Percentiles rank a stretch among this genome's conserved stretches.
phyloP scores from a whole-genome alignment of 139 green algal species.

The Pleodorina starrii region DNA sequence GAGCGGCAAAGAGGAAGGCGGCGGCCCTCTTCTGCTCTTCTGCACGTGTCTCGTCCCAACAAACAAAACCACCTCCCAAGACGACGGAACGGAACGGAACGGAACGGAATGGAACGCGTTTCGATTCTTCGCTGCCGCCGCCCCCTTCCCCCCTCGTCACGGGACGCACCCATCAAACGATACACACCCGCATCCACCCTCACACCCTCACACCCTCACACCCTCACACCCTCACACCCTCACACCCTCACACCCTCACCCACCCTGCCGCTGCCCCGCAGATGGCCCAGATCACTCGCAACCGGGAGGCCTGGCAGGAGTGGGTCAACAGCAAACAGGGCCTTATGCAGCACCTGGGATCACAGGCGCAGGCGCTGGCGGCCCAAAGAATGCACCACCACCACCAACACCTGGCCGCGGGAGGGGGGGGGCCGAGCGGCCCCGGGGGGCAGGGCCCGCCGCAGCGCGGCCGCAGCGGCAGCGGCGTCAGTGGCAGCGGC shows the following conservation, averaged over 20 bases:
- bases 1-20: no score
- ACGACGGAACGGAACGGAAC: no score
- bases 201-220: neutral
- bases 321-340: conserved; percentile 50
- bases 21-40: no score
- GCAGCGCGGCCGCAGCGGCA: conserved; percentile 1
- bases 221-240: neutral
- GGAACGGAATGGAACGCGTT: no score
- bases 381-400: conserved; percentile 9
- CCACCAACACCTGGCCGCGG: neutral
- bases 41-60: no score
- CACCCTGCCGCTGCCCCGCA: neutral
- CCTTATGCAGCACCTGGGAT: conserved; percentile 35
- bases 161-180: neutral
- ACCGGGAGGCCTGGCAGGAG: conserved; percentile 57
- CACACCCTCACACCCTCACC: neutral
- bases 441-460: neutral
- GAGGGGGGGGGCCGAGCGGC: neutral
- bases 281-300: conserved; percentile 28
- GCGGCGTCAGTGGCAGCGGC: neutral
- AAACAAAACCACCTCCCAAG: no score
- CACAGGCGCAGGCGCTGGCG: neutral
- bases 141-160: neutral
- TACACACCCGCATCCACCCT: neutral
- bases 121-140: no score